phyloP scores from a whole-genome alignment of 176 grass and related monocot genomes.

The Avena atlantica region DNA sequence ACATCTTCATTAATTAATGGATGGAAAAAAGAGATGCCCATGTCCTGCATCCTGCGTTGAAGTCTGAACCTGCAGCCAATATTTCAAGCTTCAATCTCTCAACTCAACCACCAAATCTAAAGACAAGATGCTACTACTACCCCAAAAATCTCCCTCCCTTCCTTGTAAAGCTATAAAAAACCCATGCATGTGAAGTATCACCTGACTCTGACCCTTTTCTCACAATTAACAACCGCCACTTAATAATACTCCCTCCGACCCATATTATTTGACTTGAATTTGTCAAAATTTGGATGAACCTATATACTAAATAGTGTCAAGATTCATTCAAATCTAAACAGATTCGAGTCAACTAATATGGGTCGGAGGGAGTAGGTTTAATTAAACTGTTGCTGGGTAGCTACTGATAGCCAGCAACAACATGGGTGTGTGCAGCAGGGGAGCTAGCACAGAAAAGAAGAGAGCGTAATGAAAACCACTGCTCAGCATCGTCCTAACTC shows the following conservation, averaged over 20 bases:
- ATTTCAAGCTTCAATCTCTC: slow-evolving; percentile 12
- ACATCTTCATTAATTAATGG: neutral
- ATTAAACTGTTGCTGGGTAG: neutral
- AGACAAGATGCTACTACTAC: neutral
- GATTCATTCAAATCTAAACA: no score
- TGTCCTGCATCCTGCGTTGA: slow-evolving; percentile 31
- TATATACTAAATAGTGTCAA: no score
- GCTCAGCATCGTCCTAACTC: neutral
- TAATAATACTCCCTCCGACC: no score
- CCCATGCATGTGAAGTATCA: neutral
- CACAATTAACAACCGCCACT: neutral
- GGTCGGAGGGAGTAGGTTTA: no score
- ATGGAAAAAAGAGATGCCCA: slow-evolving; percentile 19
- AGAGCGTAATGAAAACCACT: neutral
- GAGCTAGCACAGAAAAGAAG: neutral
- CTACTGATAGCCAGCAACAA: neutral
- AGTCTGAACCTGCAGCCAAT: slow-evolving; percentile 35
- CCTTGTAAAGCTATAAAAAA: neutral
- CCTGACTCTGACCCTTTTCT: neutral
- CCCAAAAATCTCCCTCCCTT: neutral
- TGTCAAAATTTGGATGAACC: no score
- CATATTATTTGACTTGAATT: no score
- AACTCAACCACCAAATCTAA: slow-evolving; percentile 29
- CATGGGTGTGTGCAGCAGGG: neutral
- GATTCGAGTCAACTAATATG: no score